Evolutionary conservation across 345 rosid species (phyloP).

Genomic region (Crucihimalaya himalaica): DNA sequence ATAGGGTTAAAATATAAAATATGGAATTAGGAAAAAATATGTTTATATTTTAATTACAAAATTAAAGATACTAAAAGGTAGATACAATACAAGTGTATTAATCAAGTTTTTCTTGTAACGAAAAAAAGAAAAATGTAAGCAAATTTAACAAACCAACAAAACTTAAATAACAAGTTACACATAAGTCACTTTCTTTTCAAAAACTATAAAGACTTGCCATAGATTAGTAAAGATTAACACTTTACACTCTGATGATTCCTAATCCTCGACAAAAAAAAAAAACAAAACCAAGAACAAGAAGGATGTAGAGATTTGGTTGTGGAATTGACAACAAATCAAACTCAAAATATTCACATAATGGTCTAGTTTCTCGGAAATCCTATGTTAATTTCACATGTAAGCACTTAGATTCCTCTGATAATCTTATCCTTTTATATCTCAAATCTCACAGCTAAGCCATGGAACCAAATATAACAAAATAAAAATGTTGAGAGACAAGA

Average conservation of each 20-base stretch:
- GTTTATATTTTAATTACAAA: too few species aligned
- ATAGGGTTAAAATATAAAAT: neutral
- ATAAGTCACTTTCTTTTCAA: too few species aligned
- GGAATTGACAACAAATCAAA: neutral
- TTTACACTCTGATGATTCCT: neutral
- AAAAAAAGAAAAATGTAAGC: neutral
- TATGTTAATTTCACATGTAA: neutral
- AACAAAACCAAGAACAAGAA: neutral
- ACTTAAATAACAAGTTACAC: too few species aligned
- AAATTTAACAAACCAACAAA: too few species aligned
- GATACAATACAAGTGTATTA: too few species aligned
- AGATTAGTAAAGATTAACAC: neutral
- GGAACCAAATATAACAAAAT: neutral
- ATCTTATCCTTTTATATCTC: neutral
- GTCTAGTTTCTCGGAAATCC: neutral
- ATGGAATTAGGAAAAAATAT: too few species aligned
- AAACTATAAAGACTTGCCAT: too few species aligned
- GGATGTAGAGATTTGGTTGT: neutral
- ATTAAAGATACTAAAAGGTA: too few species aligned
- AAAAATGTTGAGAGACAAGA: constrained; percentile 14
- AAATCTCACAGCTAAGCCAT: neutral
- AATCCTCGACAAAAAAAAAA: too few species aligned
- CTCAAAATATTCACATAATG: neutral
- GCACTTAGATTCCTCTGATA: neutral
- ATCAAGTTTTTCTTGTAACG: too few species aligned